phyloP scores from a whole-genome alignment of 2,329 filamentous ascomycete species.

The Spiromastix sp. region DNA sequence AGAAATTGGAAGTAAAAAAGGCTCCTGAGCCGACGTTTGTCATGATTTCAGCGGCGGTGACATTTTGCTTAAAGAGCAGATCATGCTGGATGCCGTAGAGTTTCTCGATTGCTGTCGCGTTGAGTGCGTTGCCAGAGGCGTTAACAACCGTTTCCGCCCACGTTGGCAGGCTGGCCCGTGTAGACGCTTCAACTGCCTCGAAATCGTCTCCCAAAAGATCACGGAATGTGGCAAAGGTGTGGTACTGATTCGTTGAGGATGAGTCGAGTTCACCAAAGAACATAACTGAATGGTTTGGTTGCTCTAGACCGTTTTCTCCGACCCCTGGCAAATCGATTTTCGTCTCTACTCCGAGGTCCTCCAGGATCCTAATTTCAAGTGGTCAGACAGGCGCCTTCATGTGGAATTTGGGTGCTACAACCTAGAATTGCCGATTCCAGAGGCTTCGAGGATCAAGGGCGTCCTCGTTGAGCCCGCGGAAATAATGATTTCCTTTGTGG shows the following conservation, averaged over 20 bases:
- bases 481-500: conserved; percentile 37
- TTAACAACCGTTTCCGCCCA: not conserved
- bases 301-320: conserved; percentile 28
- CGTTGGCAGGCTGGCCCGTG: not conserved
- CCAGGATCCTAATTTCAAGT: conserved; percentile 14
- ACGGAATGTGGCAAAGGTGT: not conserved
- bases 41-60: not conserved
- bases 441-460: conserved; percentile 37
- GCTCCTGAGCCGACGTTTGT: not conserved
- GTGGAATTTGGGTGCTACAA: not conserved
- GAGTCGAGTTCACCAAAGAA: not conserved
- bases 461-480: conserved; percentile 36
- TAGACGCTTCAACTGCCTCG: not conserved
- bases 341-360: conserved; percentile 25
- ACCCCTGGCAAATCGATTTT: conserved; percentile 26
- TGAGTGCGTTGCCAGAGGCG: not conserved
- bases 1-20: not conserved
- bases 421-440: conserved; percentile 28
- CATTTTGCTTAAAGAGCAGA: not conserved
- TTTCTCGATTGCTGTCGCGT: not conserved
- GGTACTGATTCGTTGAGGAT: not conserved
- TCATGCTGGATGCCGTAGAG: conserved; percentile 1
- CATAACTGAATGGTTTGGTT: not conserved
- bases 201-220: not conserved
- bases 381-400: not conserved